Percentiles rank a stretch among this genome's conserved stretches.
phyloP scores from a whole-genome alignment of 805 yeast species.

The Monosporozyma solicola region DNA sequence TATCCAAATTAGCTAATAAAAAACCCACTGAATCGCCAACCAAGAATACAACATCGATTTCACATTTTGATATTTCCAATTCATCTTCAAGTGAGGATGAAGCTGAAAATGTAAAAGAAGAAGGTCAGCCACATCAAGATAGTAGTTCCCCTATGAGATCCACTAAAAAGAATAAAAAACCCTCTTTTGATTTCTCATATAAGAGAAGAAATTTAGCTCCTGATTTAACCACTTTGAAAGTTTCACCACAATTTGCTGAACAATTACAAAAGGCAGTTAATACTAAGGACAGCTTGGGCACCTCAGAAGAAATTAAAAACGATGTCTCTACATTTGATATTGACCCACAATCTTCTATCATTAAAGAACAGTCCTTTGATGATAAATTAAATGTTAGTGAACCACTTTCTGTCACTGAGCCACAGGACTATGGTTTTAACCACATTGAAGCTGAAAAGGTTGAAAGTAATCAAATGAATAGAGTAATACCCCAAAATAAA shows the following conservation, averaged over 20 bases:
- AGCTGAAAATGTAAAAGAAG: not conserved
- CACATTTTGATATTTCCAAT: not conserved
- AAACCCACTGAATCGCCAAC: constrained; percentile 18
- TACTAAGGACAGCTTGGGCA: not conserved
- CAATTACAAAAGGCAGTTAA: constrained; percentile 23
- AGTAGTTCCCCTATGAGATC: not conserved
- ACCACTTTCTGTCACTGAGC: not conserved
- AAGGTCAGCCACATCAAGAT: not conserved
- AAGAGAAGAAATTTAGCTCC: constrained; percentile 26
- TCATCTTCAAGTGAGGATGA: not conserved
- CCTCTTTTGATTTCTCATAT: constrained; percentile 15
- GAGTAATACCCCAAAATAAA: not conserved
- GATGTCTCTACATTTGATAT: not conserved
- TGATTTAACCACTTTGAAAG: constrained; percentile 26
- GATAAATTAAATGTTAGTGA: not conserved
- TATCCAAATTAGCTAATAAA: constrained; percentile 20
- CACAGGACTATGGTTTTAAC: not conserved
- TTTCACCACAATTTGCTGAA: constrained; percentile 31
- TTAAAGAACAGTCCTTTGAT: not conserved
- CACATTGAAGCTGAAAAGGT: not conserved
- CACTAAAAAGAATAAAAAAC: not conserved
- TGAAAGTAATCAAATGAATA: not conserved
- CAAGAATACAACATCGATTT: constrained; percentile 4
- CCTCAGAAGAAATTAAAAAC: not conserved
- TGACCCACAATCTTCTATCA: not conserved